phyloP scores from a whole-genome alignment of 768 basidiomycete species.

The Mrakia blollopis region DNA sequence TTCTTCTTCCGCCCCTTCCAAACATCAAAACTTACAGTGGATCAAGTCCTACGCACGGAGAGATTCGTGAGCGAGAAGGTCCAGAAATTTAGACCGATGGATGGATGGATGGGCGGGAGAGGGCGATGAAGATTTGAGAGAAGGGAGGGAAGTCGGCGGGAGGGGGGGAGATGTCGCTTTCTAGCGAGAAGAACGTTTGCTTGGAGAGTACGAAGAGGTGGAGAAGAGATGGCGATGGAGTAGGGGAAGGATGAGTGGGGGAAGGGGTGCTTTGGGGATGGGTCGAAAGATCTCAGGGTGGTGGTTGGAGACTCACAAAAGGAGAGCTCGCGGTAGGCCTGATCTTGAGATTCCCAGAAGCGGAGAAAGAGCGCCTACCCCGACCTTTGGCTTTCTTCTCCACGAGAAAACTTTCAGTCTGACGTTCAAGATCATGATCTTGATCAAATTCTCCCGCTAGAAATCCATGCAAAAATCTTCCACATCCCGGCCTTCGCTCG shows the following conservation, averaged over 20 bases:
- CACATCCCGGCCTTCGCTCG: too few relatives aligned
- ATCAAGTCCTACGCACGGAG: background rate
- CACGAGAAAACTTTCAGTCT: too few relatives aligned
- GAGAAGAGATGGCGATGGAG: background rate
- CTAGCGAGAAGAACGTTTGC: background rate
- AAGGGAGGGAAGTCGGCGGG: background rate
- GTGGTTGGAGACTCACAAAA: background rate
- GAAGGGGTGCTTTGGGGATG: background rate
- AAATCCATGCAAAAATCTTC: too few relatives aligned
- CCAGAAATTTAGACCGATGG: background rate
- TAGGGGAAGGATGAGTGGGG: background rate
- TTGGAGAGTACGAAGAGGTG: background rate
- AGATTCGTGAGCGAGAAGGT: too few relatives aligned
- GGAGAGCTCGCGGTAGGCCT: too few relatives aligned
- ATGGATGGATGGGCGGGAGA: background rate
- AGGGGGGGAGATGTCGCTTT: background rate
- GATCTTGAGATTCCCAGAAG: too few relatives aligned
- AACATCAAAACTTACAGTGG: background rate
- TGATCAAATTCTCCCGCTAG: too few relatives aligned
- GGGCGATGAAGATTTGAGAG: slow-evolving; percentile 4
- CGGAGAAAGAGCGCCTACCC: too few relatives aligned
- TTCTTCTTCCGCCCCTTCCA: background rate
- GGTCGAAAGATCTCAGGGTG: background rate
- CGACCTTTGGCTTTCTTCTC: too few relatives aligned
- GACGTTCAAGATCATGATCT: too few relatives aligned